Evolutionary conservation across 768 basidiomycete species (phyloP), one percentile per base, ranked within the genome.

Genomic region (Panellus pusillus): DNA sequence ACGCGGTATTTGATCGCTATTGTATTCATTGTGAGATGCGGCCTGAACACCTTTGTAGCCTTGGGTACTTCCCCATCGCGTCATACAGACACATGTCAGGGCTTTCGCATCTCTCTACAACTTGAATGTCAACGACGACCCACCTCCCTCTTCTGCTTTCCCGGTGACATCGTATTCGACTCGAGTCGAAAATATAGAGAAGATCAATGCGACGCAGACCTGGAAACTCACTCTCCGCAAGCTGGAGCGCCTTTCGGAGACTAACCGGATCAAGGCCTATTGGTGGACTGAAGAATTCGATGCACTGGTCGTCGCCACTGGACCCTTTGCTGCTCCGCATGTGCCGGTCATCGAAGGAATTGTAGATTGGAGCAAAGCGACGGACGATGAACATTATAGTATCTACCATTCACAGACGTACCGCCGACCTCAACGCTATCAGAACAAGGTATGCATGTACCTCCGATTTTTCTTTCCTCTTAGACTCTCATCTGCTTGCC

Each of bases 391-490:
- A 9, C 31, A 47, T 1, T 56, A 50, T n/a, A 41, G 39, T 27
- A 20, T 56, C 31, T 47, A 50, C 9, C 54, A 56, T 29, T 56
- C 54, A 1, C 54, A 56, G 39, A n/a, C 31, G 6, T 56, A 56
- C 28, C 54, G 54, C 6, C 54, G 50, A 35, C 49, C 54, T 1
- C 48, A 56, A 39, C 47, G 49, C 39, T 56, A 50, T 56, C 48
- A 38, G 3, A 39, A 18, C 39, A 56, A 51, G 54, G 54, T 56
- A 69, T 54, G 71, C 6, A 6, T 24, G 24, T 24, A 63, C 15
- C 19, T 14, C 50, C 7, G n/a, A 2, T 24, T 24, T 6, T 24
- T 24, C 24, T 6, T 24, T 24, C 6, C 24, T 24, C 24, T 24
- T 24, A 2, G 24, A 24, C 24, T 24, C 24, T 24, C 4, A 15